Evolutionary conservation across 768 basidiomycete genomes (phyloP), one percentile per base, ranked within the genome.

Genomic region (Lentinula boryana): DNA sequence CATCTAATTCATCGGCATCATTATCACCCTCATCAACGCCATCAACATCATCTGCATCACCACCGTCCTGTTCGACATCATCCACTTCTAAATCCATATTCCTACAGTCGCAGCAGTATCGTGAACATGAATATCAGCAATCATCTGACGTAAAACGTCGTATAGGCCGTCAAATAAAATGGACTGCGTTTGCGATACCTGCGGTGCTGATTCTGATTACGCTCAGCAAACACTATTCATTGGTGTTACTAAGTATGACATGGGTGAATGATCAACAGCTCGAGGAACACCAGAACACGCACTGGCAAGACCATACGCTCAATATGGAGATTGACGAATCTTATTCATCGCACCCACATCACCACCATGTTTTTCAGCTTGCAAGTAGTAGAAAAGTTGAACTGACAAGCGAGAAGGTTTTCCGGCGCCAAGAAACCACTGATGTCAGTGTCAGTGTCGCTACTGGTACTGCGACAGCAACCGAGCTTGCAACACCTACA

Each of bases 171-270:
- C 71, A 76, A 56, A 75, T 76, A 57, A 72, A 74, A 68, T 83
- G 79, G 80, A 75, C 82, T 1, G 77, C 85, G 58, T 58, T 89
- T 44, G 63, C 85, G 36, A 75, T 87, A 2, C 88, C 88, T 2
- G 63, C 86, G 9, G 64, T 76, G 5, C 77, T 91, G 54, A 67
- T 87, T 41, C 58, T 85, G 12, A 32, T 38, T 5, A 58, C 57
- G 32, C 55, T 56, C 5, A 18, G 40, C 38, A 46, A 76, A 89
- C 62, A 82, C 84, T 10, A 67, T 75, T 2, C 81, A 78, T 12
- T 80, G 81, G 15, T 81, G 75, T n/a, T 85, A 77, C 69, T 46
- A 79, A 61, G 69, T 78, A 9, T 84, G 81, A 65, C 74, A 71
- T 46, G 71, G 75, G 33, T 74, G 83, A 63, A 80, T 82, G 67